phyloP scores from a whole-genome alignment of 2,329 filamentous ascomycete species.

The Tolypocladium guangdongense region DNA sequence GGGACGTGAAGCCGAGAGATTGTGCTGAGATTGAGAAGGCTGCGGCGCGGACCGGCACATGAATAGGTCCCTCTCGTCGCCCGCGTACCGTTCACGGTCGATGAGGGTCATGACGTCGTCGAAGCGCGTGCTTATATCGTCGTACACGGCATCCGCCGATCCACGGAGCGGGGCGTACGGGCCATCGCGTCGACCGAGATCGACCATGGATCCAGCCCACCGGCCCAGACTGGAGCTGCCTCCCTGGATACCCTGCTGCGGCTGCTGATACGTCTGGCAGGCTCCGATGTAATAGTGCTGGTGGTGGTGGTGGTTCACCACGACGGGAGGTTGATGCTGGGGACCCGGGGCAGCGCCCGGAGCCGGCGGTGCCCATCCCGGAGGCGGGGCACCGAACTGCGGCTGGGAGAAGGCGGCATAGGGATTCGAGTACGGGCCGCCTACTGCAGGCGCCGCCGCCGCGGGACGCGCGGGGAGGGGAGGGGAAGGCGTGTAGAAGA shows the following conservation, averaged over 20 bases:
- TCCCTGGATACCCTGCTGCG: background rate
- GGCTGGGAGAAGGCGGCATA: background rate
- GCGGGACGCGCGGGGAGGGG: background rate
- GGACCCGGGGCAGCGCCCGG: too few relatives aligned
- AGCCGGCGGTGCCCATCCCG: background rate
- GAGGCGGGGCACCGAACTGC: background rate
- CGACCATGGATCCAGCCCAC: background rate
- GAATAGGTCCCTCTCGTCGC: conserved; percentile 44
- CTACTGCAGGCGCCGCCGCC: background rate
- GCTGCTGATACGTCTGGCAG: background rate
- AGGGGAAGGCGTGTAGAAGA: background rate
- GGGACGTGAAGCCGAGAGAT: background rate
- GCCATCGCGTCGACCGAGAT: background rate
- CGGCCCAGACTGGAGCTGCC: background rate
- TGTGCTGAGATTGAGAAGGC: background rate
- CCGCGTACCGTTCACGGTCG: conserved; percentile 47
- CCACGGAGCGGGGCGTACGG: background rate
- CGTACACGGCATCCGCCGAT: conserved; percentile 33
- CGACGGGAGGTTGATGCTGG: background rate
- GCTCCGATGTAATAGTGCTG: background rate
- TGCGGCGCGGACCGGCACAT: conserved; percentile 20
- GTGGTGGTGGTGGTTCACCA: background rate
- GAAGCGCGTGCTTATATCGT: conserved; percentile 51
- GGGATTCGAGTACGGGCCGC: background rate
- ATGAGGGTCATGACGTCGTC: conserved; percentile 62